These are phyloP conservation scores for Aspergillus taichungensis DNA, from an alignment of 495 filamentous ascomycete species.

Conservation along the genomic window DNA sequence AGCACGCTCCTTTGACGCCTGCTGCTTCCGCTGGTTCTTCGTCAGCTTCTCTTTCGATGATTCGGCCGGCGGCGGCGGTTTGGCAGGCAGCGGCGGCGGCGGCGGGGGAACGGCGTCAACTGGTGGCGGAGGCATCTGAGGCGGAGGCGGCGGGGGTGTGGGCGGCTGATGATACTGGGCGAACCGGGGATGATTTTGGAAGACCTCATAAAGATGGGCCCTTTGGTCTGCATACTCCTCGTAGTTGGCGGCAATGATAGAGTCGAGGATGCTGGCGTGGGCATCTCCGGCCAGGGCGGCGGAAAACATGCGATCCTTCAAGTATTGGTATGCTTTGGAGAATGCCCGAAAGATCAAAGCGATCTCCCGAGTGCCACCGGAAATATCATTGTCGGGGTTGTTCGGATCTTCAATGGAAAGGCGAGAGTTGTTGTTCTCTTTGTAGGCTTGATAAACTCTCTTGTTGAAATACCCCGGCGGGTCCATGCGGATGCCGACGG, in stretches of 20 bases:
- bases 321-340: constrained; percentile 44
- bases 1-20: constrained; percentile 20
- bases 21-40: constrained; percentile 16
- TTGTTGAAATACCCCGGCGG: constrained; percentile 65
- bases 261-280: constrained; percentile 51
- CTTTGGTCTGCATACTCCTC: constrained; percentile 58
- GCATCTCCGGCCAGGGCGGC: constrained; percentile 15
- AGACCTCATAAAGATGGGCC: constrained; percentile 38
- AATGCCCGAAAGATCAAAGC: constrained; percentile 54
- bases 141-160: constrained; percentile 26
- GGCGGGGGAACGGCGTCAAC: constrained; percentile 18
- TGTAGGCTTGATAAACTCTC: constrained; percentile 15
- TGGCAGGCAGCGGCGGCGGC: constrained; percentile 13
- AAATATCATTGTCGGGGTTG: constrained; percentile 71
- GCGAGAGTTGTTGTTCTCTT: constrained; percentile 36
- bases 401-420: constrained; percentile 88
- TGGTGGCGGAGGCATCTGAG: constrained; percentile 14
- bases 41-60: constrained; percentile 15
- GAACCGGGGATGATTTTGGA: constrained; percentile 30
- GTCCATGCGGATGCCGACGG: constrained; percentile 62
- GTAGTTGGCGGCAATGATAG: constrained; percentile 65
- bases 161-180: constrained; percentile 22
- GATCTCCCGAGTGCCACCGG: constrained; percentile 66
- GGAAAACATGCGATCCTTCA: constrained; percentile 50
- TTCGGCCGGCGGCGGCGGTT: constrained; percentile 5